phyloP scores from a whole-genome alignment of 2,329 filamentous ascomycete genomes.

The Trichoderma pleuroti region DNA sequence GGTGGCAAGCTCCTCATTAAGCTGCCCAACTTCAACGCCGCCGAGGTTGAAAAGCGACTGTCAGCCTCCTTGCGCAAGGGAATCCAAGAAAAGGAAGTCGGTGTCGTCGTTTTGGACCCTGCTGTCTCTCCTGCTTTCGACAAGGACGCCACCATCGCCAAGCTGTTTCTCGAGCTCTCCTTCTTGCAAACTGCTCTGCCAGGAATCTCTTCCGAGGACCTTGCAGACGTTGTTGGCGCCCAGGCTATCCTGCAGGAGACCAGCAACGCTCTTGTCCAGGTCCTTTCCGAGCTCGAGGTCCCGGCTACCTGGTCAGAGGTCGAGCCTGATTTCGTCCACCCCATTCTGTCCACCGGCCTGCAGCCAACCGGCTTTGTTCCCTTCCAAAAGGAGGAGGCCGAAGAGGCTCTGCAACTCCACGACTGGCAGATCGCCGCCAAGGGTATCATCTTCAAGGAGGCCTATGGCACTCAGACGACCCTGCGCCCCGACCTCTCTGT shows the following conservation, averaged over 20 bases:
- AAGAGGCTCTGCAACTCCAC: constrained; percentile 62
- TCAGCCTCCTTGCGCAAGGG: constrained; percentile 66
- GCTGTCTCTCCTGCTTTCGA: constrained; percentile 64
- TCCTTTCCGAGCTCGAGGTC: constrained; percentile 69
- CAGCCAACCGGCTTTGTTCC: constrained; percentile 76
- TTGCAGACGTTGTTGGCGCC: constrained; percentile 56
- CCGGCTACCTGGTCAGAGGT: constrained; percentile 76
- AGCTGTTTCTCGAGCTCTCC: constrained; percentile 71
- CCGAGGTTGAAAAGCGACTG: constrained; percentile 85
- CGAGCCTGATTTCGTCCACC: constrained; percentile 49
- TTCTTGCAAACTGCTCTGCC: constrained; percentile 77
- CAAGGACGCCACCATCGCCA: constrained; percentile 60
- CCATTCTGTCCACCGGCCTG: constrained; percentile 59
- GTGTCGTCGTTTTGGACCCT: constrained; percentile 74
- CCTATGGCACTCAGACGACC: constrained; percentile 67
- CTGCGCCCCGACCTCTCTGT: constrained; percentile 83
- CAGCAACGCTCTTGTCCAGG: constrained; percentile 64
- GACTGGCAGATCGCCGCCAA: constrained; percentile 84
- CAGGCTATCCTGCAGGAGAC: constrained; percentile 53
- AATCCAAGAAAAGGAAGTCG: constrained; percentile 65
- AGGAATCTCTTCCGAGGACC: constrained; percentile 56
- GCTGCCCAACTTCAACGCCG: constrained; percentile 76
- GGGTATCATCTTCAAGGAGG: constrained; percentile 90
- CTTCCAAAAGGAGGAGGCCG: constrained; percentile 72
- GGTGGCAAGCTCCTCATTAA: constrained; percentile 72